Evolutionary conservation across 306 rosid genomes (phyloP).

Genomic region (Lupinus albus): DNA sequence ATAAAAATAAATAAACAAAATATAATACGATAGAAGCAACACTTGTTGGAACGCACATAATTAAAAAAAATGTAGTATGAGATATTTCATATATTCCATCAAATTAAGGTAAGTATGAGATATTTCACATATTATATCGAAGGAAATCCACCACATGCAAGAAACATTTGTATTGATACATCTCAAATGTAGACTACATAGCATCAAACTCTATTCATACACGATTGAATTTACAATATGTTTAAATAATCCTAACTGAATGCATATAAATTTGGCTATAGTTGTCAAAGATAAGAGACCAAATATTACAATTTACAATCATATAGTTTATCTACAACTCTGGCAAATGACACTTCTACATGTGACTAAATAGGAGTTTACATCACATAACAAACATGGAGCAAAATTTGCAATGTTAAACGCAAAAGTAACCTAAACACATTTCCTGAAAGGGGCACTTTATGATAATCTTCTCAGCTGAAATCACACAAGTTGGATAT

Average conservation of each 20-base stretch:
- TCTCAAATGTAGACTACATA: conserved; percentile 8
- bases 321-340: conserved; percentile 35
- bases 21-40: too few relatives aligned
- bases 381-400: conserved; percentile 33
- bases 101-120: background rate
- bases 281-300: conserved; percentile 45
- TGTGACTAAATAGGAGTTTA: conserved; percentile 42
- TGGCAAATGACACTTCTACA: conserved; percentile 36
- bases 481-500: conserved; percentile 29
- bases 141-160: background rate
- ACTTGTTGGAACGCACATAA: too few relatives aligned
- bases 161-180: conserved; percentile 35
- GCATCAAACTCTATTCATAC: conserved; percentile 38
- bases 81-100: background rate
- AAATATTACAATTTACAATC: conserved; percentile 44
- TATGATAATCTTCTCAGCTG: conserved; percentile 37
- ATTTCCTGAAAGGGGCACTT: conserved; percentile 33
- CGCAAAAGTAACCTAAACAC: conserved; percentile 34
- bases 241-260: conserved; percentile 50
- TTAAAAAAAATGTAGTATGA: too few relatives aligned
- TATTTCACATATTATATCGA: background rate
- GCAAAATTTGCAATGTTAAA: conserved; percentile 36
- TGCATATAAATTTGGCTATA: conserved; percentile 49
- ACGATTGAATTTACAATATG: conserved; percentile 46
- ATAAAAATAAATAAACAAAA: too few relatives aligned